Conservation (phyloP, 73 alveolate species). For the Blepharisma japonicum region DNA sequence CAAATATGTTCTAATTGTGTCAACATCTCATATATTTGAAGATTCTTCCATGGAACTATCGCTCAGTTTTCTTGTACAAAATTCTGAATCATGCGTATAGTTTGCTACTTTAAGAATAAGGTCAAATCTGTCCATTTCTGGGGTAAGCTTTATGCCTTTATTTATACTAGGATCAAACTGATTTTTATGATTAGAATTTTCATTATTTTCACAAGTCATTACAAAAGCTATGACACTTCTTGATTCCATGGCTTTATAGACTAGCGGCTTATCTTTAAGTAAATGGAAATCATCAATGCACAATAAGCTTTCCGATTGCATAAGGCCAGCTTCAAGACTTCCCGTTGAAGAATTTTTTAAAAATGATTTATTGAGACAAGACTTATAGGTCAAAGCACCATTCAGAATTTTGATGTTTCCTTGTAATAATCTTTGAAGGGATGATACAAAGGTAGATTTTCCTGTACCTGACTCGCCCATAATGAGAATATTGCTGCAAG, state of each 20-base stretch:
- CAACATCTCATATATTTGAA: conserved; percentile 8
- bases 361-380: background rate
- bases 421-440: background rate
- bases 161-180: background rate
- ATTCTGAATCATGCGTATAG: background rate
- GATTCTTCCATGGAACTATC: background rate
- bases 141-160: background rate
- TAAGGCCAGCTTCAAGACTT: conserved; percentile 15
- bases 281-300: background rate
- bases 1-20: background rate
- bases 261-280: background rate
- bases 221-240: conserved; percentile 10
- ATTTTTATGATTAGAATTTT: background rate
- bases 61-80: background rate
- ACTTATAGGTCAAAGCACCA: conserved; percentile 5
- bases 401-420: background rate
- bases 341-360: background rate
- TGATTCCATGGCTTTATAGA: conserved; percentile 16
- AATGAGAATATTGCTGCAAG: background rate
- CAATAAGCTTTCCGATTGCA: background rate
- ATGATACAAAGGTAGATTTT: background rate
- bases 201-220: background rate
- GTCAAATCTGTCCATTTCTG: conserved; percentile 21
- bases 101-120: background rate
- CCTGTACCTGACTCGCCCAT: conserved; percentile 1